Evolutionary conservation across 345 rosid species (phyloP), one percentile per base, ranked within the genome.

Genomic region (Gossypium arboreum): DNA sequence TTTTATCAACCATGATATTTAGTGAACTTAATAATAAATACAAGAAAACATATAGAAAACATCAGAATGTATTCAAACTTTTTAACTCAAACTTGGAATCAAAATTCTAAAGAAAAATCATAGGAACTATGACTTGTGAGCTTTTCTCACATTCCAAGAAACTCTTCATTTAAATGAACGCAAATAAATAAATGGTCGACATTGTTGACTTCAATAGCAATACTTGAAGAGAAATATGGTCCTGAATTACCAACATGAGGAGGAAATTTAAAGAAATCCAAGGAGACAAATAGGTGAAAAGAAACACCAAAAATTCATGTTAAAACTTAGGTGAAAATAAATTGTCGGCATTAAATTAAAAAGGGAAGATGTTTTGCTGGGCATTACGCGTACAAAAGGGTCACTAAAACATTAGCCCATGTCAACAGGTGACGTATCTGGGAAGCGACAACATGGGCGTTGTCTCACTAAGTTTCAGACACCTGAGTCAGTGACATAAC

Each of bases 341-440:
- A 58, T 18, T 78, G 84, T 75, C 79, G 75, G 84, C 76, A 27
- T 59, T 34, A 41, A 68, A 27, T 62, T 44, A 64, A 20, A 34
- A 8, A 43, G 17, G 1, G 11, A 17, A 7, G 60, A 16, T 4
- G 9, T 16, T 51, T 56, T 52, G 60, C 59, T 27, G 47, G 59
- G 57, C 41, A 68, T 47, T 47, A 13, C 6, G 56, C 48, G 10
- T 24, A 24, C 56, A 68, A 27, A 69, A 62, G 5, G 67, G 67
- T 39, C 67, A 43, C 44, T 61, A 15, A 66, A 67, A 25, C 73
- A 27, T 17, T 52, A 16, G 5, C 15, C 60, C 73, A 29, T 52
- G 73, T 69, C 45, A 17, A 29, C 11, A 68, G 22, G 22, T 48
- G 13, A 47, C 1, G 29, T 44, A 52, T 44, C 34, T 15, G 39